Percentiles rank a stretch among this genome's conserved stretches.
These are phyloP conservation scores for Podosphaera leucotricha DNA, from an alignment of 2,329 filamentous ascomycete species.

Conservation along the genomic window DNA sequence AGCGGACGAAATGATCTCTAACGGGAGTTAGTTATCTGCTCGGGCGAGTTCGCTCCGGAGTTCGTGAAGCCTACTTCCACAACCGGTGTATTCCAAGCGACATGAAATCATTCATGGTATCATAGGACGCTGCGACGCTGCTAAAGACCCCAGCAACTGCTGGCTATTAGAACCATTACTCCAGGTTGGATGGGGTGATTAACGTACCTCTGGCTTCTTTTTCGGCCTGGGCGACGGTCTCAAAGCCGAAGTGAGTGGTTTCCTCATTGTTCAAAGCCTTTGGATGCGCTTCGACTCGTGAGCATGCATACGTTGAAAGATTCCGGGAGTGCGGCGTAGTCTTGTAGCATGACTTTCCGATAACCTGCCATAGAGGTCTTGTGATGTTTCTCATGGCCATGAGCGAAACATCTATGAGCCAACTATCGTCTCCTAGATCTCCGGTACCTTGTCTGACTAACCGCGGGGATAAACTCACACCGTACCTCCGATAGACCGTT, in stretches of 20 bases:
- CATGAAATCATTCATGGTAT: conserved; percentile 99
- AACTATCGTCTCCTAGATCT: too few relatives aligned
- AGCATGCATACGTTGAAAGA: neutral
- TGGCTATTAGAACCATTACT: neutral
- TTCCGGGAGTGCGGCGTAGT: neutral
- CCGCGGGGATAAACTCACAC: too few relatives aligned
- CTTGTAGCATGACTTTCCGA: neutral
- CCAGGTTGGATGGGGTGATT: neutral
- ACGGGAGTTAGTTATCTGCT: conserved; percentile 13
- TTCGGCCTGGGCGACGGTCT: conserved; percentile 16
- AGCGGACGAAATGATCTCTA: conserved; percentile 71
- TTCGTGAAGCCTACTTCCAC: conserved; percentile 38
- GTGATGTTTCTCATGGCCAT: neutral
- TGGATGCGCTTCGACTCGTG: neutral
- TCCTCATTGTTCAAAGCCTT: conserved; percentile 8
- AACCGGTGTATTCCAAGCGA: conserved; percentile 88
- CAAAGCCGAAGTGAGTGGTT: conserved; percentile 17
- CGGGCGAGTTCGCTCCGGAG: neutral
- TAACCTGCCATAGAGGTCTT: neutral
- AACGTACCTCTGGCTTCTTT: conserved; percentile 16
- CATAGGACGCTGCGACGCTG: conserved; percentile 71
- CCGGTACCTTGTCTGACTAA: too few relatives aligned
- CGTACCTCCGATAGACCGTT: too few relatives aligned
- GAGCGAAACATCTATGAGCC: neutral
- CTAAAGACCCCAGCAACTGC: conserved; percentile 55